Base-by-base conservation (phyloP, 192 early-diverging fungal genomes). In the Geranomyces michiganensis region DNA sequence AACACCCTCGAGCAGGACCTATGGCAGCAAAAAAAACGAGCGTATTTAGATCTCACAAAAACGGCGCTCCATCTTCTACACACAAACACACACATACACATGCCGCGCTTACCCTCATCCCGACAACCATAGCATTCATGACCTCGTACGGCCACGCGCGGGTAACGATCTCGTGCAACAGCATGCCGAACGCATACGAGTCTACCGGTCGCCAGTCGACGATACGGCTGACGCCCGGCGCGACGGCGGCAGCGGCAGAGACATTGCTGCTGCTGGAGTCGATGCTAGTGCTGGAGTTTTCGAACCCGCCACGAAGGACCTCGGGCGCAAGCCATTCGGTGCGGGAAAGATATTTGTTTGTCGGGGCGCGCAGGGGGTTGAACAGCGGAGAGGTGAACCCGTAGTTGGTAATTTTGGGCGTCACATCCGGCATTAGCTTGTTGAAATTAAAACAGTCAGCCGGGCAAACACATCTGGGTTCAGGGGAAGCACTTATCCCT, bases 381-480 rank as follows among this genome's bases (percentile, higher is more conserved):
- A 71, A 64, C 21, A 74, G 58, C 1, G 65, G 15, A 9, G 71
- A 60, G 41, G 76, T 63, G 67, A 78, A 69, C n/a, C 82, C 82
- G 66, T 71, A 83, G 66, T 79, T 72, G 41, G 76, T 69, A 26
- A 83, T 68, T 56, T 69, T 72, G 14, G 81, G n/a, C 12, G 71
- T 72, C 17, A 68, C 61, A 58, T 81, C 71, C 17, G 24, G 61
- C 19, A 30, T 41, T 15, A 79, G 49, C 71, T 78, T n/a, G n/a
- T n/a, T n/a, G n/a, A n/a, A n/a, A n/a, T n/a, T n/a, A n/a, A n/a
- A n/a, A n/a, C n/a, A n/a, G n/a, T n/a, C n/a, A n/a, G n/a, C n/a
- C n/a, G n/a, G n/a, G n/a, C n/a, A n/a, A n/a, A n/a, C n/a, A n/a
- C n/a, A n/a, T n/a, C n/a, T n/a, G n/a, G n/a, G n/a, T n/a, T n/a